These are phyloP conservation scores for Neofusicoccum umdonicola DNA, from an alignment of 2,329 filamentous ascomycete genomes.

Conservation along the genomic window DNA sequence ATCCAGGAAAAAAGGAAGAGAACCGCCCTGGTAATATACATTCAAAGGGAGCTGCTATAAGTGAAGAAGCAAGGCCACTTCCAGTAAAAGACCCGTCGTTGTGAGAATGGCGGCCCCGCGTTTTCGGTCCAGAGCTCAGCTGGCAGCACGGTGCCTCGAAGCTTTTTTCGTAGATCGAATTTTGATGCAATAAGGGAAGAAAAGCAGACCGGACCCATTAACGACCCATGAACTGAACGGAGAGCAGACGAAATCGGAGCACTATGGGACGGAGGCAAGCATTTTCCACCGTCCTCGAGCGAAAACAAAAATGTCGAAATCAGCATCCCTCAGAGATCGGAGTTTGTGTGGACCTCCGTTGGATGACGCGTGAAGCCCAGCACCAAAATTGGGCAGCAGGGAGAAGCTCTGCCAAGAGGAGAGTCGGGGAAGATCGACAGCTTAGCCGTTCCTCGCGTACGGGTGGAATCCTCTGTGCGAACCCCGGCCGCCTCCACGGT, in stretches of 20 bases:
- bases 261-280: not conserved
- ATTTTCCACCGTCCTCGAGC: not conserved
- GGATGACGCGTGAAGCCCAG: not conserved
- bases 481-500: conserved; percentile 82
- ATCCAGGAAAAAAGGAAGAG: not conserved
- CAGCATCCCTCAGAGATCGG: not conserved
- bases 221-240: not conserved
- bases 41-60: not conserved
- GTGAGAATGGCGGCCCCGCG: not conserved
- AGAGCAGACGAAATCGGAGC: not conserved
- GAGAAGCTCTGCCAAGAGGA: not conserved
- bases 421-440: not conserved
- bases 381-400: not conserved
- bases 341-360: not conserved
- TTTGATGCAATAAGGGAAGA: not conserved
- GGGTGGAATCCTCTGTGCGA: conserved; percentile 75
- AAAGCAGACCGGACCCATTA: not conserved
- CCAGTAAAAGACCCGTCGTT: not conserved
- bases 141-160: not conserved
- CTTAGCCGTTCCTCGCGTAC: conserved; percentile 46
- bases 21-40: conserved; percentile 8
- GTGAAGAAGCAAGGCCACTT: not conserved
- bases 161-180: conserved; percentile 5
- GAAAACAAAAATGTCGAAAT: not conserved
- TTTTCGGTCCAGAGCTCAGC: not conserved